These are phyloP conservation scores for Sporothrix humicola DNA, from an alignment of 2,329 filamentous ascomycete species.

Conservation along the genomic window DNA sequence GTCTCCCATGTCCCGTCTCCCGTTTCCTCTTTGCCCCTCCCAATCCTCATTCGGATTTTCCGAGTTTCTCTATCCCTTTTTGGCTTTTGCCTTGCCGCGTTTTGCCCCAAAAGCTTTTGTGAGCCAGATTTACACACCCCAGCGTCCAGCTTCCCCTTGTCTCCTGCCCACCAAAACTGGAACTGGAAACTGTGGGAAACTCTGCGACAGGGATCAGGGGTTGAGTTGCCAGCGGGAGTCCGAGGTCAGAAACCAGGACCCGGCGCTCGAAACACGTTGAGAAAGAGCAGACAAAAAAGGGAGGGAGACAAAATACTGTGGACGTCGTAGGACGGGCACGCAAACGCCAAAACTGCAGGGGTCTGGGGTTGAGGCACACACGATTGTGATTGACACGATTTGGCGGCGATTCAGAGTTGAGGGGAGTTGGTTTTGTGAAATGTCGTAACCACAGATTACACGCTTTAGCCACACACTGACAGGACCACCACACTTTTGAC, in stretches of 20 bases:
- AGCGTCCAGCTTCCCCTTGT: not conserved
- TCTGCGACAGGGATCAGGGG: slow-evolving; percentile 35
- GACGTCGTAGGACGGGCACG: not conserved
- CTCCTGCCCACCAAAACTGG: not conserved
- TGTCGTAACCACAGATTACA: not conserved
- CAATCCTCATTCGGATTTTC: not conserved
- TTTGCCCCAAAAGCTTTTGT: no score
- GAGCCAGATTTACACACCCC: no score
- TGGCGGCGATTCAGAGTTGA: no score
- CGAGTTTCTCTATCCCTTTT: no score
- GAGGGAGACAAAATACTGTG: not conserved
- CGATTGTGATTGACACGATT: no score
- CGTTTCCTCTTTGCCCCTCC: not conserved
- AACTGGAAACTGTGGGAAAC: not conserved
- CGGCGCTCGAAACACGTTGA: slow-evolving; percentile 32
- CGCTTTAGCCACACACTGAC: not conserved
- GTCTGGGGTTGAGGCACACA: slow-evolving; percentile 15
- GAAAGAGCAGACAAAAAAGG: not conserved
- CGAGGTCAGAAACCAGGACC: slow-evolving; percentile 31
- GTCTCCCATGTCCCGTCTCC: not conserved
- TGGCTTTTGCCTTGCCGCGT: no score
- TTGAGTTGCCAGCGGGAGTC: slow-evolving; percentile 30
- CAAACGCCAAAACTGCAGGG: not conserved
- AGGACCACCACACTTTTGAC: not conserved
- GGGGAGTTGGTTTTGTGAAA: not conserved